phyloP scores from a whole-genome alignment of 805 yeast genomes.

The Zygosaccharomyces lentus region DNA sequence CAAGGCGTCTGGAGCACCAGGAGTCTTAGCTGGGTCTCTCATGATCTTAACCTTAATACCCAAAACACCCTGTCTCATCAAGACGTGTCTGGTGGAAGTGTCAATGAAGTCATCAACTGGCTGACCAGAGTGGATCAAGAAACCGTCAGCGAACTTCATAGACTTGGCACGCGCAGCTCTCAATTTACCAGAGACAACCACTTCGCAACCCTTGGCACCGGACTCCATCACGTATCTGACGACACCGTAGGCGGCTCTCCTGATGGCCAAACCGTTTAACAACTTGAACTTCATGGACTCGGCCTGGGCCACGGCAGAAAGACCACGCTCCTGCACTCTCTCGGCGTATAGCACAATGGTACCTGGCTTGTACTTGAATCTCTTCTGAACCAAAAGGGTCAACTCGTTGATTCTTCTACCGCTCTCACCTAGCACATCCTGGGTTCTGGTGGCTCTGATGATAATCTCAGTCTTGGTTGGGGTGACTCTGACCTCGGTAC shows the following conservation, averaged over 20 bases:
- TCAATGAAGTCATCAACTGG: constrained; percentile 99
- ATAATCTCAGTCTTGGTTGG: constrained; percentile 97
- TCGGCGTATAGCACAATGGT: constrained; percentile 94
- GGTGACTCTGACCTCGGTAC: constrained; percentile 98
- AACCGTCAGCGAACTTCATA: constrained; percentile 99
- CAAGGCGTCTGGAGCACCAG: constrained; percentile 81
- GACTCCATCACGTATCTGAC: constrained; percentile 99
- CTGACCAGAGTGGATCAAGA: constrained; percentile 99
- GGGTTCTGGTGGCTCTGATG: constrained; percentile 98
- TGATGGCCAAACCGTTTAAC: constrained; percentile 97
- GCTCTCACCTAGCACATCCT: constrained; percentile 97
- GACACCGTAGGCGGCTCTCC: constrained; percentile 99
- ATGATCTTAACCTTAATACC: constrained; percentile 99
- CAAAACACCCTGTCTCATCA: constrained; percentile 99
- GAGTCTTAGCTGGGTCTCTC: constrained; percentile 94
- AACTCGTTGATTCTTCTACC: constrained; percentile 99
- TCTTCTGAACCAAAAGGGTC: constrained; percentile 95
- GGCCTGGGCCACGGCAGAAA: constrained; percentile 99
- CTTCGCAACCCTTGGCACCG: constrained; percentile 99
- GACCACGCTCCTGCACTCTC: constrained; percentile 99
- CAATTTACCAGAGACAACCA: constrained; percentile 98
- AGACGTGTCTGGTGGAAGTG: constrained; percentile 98
- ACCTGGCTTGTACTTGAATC: constrained; percentile 95
- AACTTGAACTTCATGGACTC: constrained; percentile 98
- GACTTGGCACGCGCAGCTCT: constrained; percentile 99